Base-by-base conservation (phyloP, 1,284 basidiomycete species). In the Cutaneotrichosporon sp. region DNA sequence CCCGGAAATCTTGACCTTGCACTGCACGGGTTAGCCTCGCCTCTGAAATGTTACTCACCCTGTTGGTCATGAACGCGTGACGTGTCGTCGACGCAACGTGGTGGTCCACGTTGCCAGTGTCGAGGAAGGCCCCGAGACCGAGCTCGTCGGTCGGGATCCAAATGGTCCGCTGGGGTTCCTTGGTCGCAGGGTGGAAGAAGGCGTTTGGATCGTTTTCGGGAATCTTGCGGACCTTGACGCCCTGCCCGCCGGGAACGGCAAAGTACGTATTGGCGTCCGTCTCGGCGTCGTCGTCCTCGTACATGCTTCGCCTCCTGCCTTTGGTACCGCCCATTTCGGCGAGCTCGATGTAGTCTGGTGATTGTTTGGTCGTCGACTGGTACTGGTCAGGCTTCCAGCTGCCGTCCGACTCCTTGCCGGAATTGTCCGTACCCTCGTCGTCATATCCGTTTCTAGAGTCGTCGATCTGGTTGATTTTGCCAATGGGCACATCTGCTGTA, bases 171-270 rank as follows among this genome's bases (percentile, higher is more conserved):
- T 90, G 87, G 40, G 84, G 82, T 47, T 84, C 80, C 48, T 84
- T 83, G 12, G 83, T 78, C 10, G 87, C 88, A 14, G 89, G 90
- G 64, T 90, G 90, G 49, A 86, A 84, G 75, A 92, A 94, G 1
- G 77, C 73, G 26, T 68, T 56, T 0, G 64, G 65, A 51, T 74
- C 70, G 42, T 69, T 56, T 18, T 62, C 62, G 18, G 55, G 34
- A 13, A 60, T 30, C 26, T 30, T 30, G 26, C 26, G n/a, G n/a
- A n/a, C n/a, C n/a, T n/a, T n/a, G n/a, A 30, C 26, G 10, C 26
- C 26, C 26, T 30, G 18, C 59, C 53, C 8, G 61, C 57, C 15
- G 23, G 38, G 15, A 8, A 30, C n/a, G 4, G 42, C 26, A 30
- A 30, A 30, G 26, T 30, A 30, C 26, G 26, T 30, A 5, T 30